Evolutionary conservation across 805 yeast species (phyloP), one percentile per base, ranked within the genome.

Genomic region (Tetrapisispora arboricola): DNA sequence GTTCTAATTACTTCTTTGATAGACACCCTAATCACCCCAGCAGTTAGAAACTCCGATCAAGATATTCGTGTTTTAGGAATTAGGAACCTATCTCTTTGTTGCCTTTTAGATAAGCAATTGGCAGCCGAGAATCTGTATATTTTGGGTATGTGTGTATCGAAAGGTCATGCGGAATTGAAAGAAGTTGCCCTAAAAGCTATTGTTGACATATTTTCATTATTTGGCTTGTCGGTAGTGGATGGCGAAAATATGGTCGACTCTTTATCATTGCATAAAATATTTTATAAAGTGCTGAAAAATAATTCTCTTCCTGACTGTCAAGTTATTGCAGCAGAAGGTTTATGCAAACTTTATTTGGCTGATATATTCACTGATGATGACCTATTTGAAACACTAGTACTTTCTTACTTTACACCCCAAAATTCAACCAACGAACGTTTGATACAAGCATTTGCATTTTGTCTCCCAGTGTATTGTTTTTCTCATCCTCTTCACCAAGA

Each of bases 401-500:
- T 84, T 40, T 72, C 83, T 0, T 90, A 86, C 53, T 88, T 84
- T 63, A 78, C 81, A 40, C 87, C 92, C 0, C 59, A 65, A 4
- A 79, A 80, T 40, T 60, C 73, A 5, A 61, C 67, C 5, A 85
- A 85, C 50, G 80, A 75, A 42, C 74, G 78, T 13, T 65, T 88
- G 45, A 68, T 78, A 36, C 96, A 88, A 58, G 83, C 84, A 0
- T 72, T 88, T 44, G 76, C 92, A 9, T 88, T 84, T 53, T 87
- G 95, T 57, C 68, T 88, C 15, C 96, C 96, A 0, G 94, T 84
- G 0, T 86, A 84, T 57, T 78, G 92, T 29, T 82, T 77, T 54
- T 82, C 94, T 26, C 87, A 80, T 51, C 65, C 68, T 0, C 64
- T 64, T 15, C 94, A 87, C 56, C 96, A 85, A 57, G 71, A 69